Evolutionary conservation across 352 stramenopile species (phyloP).

Genomic region (Globisporangium acanthophoron): DNA sequence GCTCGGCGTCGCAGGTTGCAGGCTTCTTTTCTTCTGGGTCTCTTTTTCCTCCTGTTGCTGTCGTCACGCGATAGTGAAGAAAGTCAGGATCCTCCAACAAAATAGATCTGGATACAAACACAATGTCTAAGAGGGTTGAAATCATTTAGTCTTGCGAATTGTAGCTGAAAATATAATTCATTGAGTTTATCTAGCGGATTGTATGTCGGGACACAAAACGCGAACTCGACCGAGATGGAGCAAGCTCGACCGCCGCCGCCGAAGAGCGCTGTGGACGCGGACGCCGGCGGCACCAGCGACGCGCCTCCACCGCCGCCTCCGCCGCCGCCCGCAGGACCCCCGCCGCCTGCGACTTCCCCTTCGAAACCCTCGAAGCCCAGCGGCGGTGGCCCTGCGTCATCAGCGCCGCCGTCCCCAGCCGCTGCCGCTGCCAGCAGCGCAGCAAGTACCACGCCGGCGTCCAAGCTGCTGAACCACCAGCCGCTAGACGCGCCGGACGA

Average conservation of each 20-base stretch:
- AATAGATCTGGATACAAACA: neutral
- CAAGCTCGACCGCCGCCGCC: neutral
- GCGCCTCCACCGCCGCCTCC: constrained; percentile 33
- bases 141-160: neutral
- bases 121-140: neutral
- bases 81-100: neutral
- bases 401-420: constrained; percentile 21
- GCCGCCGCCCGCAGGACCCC: constrained; percentile 23
- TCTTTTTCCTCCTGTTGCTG: neutral
- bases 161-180: too few relatives aligned
- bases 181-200: neutral
- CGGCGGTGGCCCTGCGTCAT: constrained; percentile 2
- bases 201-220: neutral
- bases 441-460: constrained; percentile 34
- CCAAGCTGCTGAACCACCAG: constrained; percentile 67
- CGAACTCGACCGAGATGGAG: neutral
- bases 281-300: constrained; percentile 8
- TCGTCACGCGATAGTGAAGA: neutral
- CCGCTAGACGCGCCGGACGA: constrained; percentile 74
- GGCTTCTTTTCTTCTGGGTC: neutral
- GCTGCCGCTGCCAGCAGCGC: constrained; percentile 18
- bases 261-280: neutral
- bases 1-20: neutral
- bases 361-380: neutral
- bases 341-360: constrained; percentile 8